Base-by-base conservation (phyloP, 306 rosid genomes). In the Prunus salicina region DNA sequence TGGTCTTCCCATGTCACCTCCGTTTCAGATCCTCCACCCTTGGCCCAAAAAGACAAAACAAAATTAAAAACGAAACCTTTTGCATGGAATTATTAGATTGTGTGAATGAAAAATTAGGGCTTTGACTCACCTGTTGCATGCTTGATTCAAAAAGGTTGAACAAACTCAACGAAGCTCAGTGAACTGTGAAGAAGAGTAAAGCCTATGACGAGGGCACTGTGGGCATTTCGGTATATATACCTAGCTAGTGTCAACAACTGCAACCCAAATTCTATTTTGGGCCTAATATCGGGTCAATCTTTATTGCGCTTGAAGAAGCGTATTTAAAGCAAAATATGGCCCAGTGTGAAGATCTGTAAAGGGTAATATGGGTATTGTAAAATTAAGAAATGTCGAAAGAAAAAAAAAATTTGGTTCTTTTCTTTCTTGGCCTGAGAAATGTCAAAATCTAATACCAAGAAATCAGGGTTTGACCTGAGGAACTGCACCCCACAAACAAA, bases 1-100 rank as follows among this genome's bases (percentile, higher is more conserved):
- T 91, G 98, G 72, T 91, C 93, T 74, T 91, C 97, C 92, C 98
- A 93, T 67, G 97, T 89, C 68, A 93, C 95, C 84, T 93, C 93
- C 53, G 89, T 81, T 2, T 93, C 91, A 63, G 98, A 89, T 88
- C 96, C 92, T 79, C 87, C 92, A 65, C 92, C 91, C 98, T 91
- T 75, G 27, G 41, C 43, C 64, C 7, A 68, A 14, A 64, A 18
- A 38, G 2, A 38, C 11, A 55, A 71, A 67, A 51, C 25, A 14
- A 12, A 63, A 38, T 47, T 1, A 30, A 63, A 63, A 1, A 64
- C n/a, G 43, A 25, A 27, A n/a, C 3, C 53, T 46, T 24, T 47
- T 20, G 10, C 27, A 22, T 12, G 57, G 1, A 56, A 53, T 2
- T 12, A 38, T 0, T 34, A 38, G 8, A 74, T 14, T 11, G 1